Percentiles rank a stretch among this genome's conserved stretches.
phyloP scores from a whole-genome alignment of 1,139 yeast species.

The Magnusiomyces ingens region DNA sequence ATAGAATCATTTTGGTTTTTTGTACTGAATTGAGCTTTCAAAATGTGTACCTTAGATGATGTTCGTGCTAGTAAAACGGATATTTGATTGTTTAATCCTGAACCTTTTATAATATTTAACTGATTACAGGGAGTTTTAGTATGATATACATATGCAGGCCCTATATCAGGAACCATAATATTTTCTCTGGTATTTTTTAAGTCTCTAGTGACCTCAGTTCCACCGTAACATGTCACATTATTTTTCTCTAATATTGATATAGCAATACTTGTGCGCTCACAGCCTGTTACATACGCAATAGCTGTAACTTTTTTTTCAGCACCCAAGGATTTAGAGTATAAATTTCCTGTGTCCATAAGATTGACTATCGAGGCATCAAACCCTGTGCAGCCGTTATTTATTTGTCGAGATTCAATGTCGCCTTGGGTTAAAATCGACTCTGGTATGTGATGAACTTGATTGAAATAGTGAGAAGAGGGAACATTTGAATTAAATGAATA shows the following conservation, averaged over 20 bases:
- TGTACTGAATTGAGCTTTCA: not conserved
- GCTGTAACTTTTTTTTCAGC: not conserved
- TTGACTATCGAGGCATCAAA: conserved; percentile 1
- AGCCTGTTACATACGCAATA: conserved; percentile 3
- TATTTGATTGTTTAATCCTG: not conserved
- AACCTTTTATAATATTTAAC: not conserved
- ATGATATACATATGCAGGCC: conserved; percentile 3
- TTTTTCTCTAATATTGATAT: not conserved
- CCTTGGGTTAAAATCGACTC: not conserved
- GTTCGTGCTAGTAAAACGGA: not conserved
- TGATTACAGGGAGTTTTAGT: not conserved
- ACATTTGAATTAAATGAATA: not conserved
- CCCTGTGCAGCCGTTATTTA: not conserved
- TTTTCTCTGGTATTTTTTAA: not conserved
- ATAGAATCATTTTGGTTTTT: not conserved
- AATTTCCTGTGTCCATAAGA: not conserved
- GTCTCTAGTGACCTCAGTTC: not conserved
- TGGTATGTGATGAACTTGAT: not conserved
- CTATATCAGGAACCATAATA: not conserved
- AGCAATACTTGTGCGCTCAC: conserved; percentile 2
- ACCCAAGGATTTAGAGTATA: not conserved
- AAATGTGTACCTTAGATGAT: not conserved
- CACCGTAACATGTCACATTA: not conserved
- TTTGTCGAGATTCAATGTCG: not conserved
- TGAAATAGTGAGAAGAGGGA: no score